phyloP scores from a whole-genome alignment of 2,329 filamentous ascomycete genomes.

The Dryadomyces quercus-mongolicae region DNA sequence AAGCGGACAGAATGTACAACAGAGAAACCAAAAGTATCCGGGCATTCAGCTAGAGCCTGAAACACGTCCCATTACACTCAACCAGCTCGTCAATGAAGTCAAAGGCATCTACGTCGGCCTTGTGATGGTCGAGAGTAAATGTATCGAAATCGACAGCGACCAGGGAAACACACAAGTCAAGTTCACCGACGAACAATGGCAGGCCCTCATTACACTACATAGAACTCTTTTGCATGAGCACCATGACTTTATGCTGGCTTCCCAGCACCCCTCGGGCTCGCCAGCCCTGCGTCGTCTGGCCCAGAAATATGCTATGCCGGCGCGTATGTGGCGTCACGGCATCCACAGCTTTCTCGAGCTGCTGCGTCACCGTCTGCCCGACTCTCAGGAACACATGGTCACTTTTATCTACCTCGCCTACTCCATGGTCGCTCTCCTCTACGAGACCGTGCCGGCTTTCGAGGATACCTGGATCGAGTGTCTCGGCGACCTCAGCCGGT shows the following conservation, averaged over 20 bases:
- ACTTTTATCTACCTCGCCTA: conserved; percentile 84
- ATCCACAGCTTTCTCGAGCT: conserved; percentile 79
- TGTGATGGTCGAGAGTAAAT: conserved; percentile 77
- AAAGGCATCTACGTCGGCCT: conserved; percentile 75
- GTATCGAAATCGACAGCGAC: conserved; percentile 67
- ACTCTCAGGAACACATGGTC: conserved; percentile 77
- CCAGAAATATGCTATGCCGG: conserved; percentile 80
- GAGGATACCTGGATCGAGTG: conserved; percentile 91
- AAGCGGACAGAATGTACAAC: too few species aligned
- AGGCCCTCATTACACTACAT: conserved; percentile 71
- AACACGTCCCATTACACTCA: conserved; percentile 59
- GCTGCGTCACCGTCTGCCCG: conserved; percentile 60
- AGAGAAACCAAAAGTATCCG: too few species aligned
- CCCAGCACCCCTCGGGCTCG: conserved; percentile 71
- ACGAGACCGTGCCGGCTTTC: conserved; percentile 75
- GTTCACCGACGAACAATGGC: conserved; percentile 62
- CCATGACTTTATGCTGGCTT: conserved; percentile 77
- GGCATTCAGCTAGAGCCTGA: conserved; percentile 36
- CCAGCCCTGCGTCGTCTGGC: conserved; percentile 55
- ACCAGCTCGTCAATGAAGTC: conserved; percentile 70
- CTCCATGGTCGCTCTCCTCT: conserved; percentile 75
- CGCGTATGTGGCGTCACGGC: conserved; percentile 85
- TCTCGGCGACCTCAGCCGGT: conserved; percentile 72
- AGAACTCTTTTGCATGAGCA: conserved; percentile 71
- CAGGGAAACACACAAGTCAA: conserved; percentile 30